Evolutionary conservation across 768 basidiomycete species (phyloP), one percentile per base, ranked within the genome.

Genomic region (Lentinus brumalis): DNA sequence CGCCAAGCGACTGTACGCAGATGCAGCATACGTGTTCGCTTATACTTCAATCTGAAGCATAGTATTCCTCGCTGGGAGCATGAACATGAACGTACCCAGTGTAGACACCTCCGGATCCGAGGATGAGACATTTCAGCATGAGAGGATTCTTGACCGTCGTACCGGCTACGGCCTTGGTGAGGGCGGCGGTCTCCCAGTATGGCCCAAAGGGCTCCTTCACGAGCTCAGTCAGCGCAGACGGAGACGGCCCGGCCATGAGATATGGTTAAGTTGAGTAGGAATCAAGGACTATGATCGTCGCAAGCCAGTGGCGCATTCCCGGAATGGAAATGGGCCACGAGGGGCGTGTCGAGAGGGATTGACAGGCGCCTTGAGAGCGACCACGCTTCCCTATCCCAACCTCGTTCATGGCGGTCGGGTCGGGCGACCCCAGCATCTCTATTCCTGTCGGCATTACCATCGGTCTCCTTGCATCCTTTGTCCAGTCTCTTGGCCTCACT

Each of bases 401-500:
- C 53, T 50, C 55, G 54, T 66, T 66, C 66, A 71, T 73, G 70
- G 52, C 66, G 59, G 61, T 61, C 57, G 44, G 61, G 46, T 57
- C 58, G 57, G 63, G 62, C 56, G 65, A 72, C 52, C 55, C 67
- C 45, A 53, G 64, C 60, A 77, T 79, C 63, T 76, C 78, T 52
- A 76, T 80, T 53, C 75, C 75, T n/a, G 68, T 75, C 12, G 78
- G 78, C 18, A 80, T 80, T 60, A 70, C 70, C 50, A 77, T 87
- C 55, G 94, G 94, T 29, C 83, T 97, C 42, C 71, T 93, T 12
- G 91, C 93, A 15, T 92, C 89, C 5, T 92, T 91, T 70, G 79
- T 96, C n/a, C 94, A 96, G 74, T 92, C 90, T 21, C 78, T 95
- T 10, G 94, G 94, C 18, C 82, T 98, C 44, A 96, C 95, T 29